Conservation (phyloP, 208 protist genomes). For the Wallacemonas sp. region DNA sequence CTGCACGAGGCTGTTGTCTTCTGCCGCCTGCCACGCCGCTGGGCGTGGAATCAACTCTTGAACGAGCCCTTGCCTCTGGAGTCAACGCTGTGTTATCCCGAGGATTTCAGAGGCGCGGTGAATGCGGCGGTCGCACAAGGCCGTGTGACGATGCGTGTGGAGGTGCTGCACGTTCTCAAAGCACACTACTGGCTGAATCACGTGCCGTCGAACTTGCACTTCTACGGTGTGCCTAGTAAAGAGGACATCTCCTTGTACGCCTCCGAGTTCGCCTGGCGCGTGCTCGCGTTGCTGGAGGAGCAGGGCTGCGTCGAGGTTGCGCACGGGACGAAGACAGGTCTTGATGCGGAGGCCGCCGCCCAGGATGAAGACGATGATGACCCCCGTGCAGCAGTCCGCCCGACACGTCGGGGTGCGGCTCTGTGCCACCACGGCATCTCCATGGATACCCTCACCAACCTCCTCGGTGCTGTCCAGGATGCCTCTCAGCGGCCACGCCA, state of each 20-base stretch:
- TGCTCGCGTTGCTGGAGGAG: conserved; percentile 50
- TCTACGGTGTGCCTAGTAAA: conserved; percentile 71
- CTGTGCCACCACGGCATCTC: conserved; percentile 61
- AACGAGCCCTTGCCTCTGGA: conserved; percentile 85
- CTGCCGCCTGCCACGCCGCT: conserved; percentile 63
- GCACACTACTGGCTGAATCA: conserved; percentile 87
- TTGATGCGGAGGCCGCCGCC: not conserved
- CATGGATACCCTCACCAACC: conserved; percentile 49
- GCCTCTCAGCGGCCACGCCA: not conserved
- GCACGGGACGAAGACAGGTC: not conserved
- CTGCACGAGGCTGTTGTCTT: conserved; percentile 66
- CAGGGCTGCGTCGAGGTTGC: conserved; percentile 49
- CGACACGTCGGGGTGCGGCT: conserved; percentile 63
- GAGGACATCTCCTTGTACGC: conserved; percentile 74
- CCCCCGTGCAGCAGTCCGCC: conserved; percentile 34
- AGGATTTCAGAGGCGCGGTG: conserved; percentile 76
- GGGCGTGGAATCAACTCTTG: conserved; percentile 66
- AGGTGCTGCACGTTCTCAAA: conserved; percentile 75
- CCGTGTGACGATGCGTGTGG: conserved; percentile 46
- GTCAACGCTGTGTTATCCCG: conserved; percentile 73
- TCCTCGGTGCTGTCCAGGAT: conserved; percentile 28
- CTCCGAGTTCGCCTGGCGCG: conserved; percentile 63
- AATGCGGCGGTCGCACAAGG: conserved; percentile 76
- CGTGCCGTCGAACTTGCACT: conserved; percentile 69
- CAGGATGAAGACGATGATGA: conserved; percentile 38